Conservation (phyloP, 1,284 basidiomycete genomes). For the Termitomyces sp. region DNA sequence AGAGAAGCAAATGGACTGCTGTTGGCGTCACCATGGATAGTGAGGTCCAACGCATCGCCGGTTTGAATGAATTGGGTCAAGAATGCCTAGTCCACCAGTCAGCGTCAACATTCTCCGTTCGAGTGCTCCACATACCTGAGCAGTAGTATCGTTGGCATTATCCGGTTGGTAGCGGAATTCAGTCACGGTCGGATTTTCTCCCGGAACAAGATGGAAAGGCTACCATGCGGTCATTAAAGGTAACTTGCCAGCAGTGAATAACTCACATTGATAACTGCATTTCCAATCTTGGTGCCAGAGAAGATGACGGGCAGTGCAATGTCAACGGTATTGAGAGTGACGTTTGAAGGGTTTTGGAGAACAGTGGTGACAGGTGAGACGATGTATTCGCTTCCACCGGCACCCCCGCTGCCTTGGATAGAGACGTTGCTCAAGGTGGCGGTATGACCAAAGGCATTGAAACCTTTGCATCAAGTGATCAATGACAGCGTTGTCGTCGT, state of each 20-base stretch:
- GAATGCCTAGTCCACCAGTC: constrained; percentile 36
- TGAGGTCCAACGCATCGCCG: constrained; percentile 41
- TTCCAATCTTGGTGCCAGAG: constrained; percentile 50
- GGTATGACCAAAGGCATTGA: constrained; percentile 49
- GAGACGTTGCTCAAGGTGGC: constrained; percentile 49
- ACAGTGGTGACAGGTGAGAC: constrained; percentile 48
- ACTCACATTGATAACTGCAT: constrained; percentile 55
- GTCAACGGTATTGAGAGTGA: constrained; percentile 58
- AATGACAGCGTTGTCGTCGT: neutral
- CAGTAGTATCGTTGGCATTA: constrained; percentile 60
- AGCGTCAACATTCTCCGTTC: neutral
- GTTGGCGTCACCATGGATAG: constrained; percentile 52
- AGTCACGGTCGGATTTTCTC: constrained; percentile 47
- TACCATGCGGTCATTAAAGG: constrained; percentile 22
- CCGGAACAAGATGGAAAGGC: constrained; percentile 57
- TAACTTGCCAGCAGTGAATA: neutral
- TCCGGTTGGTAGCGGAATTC: constrained; percentile 69
- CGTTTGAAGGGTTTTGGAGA: constrained; percentile 64
- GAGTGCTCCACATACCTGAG: constrained; percentile 36
- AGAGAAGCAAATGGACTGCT: constrained; percentile 67
- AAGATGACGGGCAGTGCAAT: constrained; percentile 59
- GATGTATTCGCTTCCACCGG: constrained; percentile 51
- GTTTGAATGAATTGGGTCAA: constrained; percentile 53
- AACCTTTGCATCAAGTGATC: constrained; percentile 30
- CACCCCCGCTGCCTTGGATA: constrained; percentile 58